Conservation (phyloP, 106 monocot species). For the Gastrodia elata region DNA sequence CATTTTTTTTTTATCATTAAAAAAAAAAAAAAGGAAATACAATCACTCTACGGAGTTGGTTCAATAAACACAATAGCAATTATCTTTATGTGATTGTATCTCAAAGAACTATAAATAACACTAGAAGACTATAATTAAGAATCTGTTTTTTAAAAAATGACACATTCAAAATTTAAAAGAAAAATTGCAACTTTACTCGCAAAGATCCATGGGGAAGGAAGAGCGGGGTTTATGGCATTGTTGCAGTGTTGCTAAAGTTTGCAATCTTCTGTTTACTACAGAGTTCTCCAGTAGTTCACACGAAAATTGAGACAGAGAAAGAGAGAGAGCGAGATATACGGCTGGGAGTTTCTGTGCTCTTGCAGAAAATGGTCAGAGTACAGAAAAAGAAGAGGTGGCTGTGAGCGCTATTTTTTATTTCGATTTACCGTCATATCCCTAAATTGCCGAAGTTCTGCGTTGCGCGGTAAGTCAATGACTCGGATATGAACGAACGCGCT, state of each 20-base stretch:
- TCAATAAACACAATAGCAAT: too few relatives aligned
- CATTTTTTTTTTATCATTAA: too few relatives aligned
- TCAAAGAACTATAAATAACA: too few relatives aligned
- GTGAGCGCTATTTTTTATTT: background rate
- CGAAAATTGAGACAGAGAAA: background rate
- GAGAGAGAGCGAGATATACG: background rate
- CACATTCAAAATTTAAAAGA: background rate
- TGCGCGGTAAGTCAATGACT: constrained; percentile 3
- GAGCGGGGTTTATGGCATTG: background rate
- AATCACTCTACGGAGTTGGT: too few relatives aligned
- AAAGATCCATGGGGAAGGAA: too few relatives aligned
- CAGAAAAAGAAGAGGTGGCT: constrained; percentile 6
- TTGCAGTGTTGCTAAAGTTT: constrained; percentile 1
- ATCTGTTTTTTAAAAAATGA: too few relatives aligned
- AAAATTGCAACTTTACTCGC: too few relatives aligned
- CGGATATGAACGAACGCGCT: background rate
- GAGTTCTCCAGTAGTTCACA: background rate
- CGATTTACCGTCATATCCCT: background rate
- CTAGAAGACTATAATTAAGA: too few relatives aligned
- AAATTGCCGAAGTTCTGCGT: background rate
- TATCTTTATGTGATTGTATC: too few relatives aligned
- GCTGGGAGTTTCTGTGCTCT: background rate
- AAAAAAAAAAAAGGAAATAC: too few relatives aligned
- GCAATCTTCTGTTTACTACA: constrained; percentile 10
- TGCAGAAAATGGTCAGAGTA: constrained; percentile 6